Conservation (phyloP, 2,329 filamentous ascomycete species). For the Calonectria naviculata region DNA sequence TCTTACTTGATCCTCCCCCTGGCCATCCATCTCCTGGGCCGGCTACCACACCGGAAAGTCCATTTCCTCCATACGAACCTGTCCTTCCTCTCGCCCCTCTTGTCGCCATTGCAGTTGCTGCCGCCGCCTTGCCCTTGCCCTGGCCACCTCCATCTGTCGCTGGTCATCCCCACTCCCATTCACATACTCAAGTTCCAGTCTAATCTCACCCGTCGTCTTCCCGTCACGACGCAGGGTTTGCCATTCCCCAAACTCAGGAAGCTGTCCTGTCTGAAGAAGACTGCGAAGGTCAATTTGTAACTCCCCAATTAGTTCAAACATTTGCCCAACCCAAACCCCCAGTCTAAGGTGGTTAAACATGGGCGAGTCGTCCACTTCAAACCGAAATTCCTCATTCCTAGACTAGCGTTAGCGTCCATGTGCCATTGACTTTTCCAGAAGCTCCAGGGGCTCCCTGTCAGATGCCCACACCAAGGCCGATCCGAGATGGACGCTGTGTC, state of each 20-base stretch:
- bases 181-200: conserved; percentile 31
- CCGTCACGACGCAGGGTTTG: conserved; percentile 34
- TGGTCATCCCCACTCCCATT: conserved; percentile 33
- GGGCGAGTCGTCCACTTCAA: conserved; percentile 38
- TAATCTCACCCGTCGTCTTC: conserved; percentile 30
- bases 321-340: conserved; percentile 39
- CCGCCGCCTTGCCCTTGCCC: conserved; percentile 25
- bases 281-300: conserved; percentile 37
- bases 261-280: conserved; percentile 29
- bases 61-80: conserved; percentile 35
- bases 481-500: conserved; percentile 11
- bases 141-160: conserved; percentile 30
- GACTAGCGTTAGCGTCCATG: conserved; percentile 27
- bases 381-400: conserved; percentile 41
- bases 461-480: conserved; percentile 17
- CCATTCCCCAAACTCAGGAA: conserved; percentile 35
- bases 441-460: conserved; percentile 17
- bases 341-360: conserved; percentile 40
- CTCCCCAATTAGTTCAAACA: conserved; percentile 40
- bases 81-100: conserved; percentile 32
- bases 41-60: conserved; percentile 40
- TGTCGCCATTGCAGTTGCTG: conserved; percentile 30
- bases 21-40: neutral
- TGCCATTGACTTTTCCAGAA: conserved; percentile 19
- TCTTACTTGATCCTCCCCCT: conserved; percentile 8